Percentiles rank a stretch among this genome's conserved stretches.
These are phyloP conservation scores for Penium margaritaceum DNA, from an alignment of 139 green algal species.

Conservation along the genomic window DNA sequence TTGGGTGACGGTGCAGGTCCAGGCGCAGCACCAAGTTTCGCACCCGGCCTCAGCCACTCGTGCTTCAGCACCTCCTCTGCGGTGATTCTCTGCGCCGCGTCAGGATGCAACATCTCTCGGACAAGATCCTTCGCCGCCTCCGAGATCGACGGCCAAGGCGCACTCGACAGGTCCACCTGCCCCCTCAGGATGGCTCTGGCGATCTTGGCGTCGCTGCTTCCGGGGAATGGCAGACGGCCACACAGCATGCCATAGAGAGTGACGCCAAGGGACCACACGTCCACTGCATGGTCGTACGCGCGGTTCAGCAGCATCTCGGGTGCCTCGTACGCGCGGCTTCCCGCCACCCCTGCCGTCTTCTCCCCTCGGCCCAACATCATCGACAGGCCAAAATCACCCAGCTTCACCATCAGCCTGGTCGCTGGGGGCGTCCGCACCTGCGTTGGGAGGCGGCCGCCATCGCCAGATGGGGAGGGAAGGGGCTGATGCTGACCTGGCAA, in stretches of 20 bases:
- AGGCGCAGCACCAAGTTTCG: no score
- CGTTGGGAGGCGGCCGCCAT: background rate
- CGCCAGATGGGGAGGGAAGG: no score
- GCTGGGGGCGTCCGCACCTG: background rate
- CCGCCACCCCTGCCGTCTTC: background rate
- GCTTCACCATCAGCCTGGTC: background rate
- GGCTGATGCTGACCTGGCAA: background rate
- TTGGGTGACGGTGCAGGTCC: no score
- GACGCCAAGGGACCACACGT: conserved; percentile 75
- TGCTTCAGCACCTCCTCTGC: background rate
- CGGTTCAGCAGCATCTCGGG: conserved; percentile 3
- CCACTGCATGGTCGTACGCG: conserved; percentile 48
- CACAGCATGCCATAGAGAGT: conserved; percentile 78
- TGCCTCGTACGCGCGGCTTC: conserved; percentile 1
- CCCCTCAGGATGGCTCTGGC: background rate
- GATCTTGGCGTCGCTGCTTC: background rate
- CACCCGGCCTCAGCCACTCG: background rate
- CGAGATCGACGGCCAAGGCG: background rate
- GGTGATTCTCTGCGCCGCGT: background rate
- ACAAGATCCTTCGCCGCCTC: background rate
- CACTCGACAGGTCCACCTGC: background rate
- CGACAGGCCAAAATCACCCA: conserved; percentile 5
- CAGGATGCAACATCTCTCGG: background rate
- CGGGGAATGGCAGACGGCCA: conserved; percentile 38
- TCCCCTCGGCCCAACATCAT: background rate